phyloP scores from a whole-genome alignment of 768 basidiomycete genomes.

The Cystobasidiopsis lactophilus region DNA sequence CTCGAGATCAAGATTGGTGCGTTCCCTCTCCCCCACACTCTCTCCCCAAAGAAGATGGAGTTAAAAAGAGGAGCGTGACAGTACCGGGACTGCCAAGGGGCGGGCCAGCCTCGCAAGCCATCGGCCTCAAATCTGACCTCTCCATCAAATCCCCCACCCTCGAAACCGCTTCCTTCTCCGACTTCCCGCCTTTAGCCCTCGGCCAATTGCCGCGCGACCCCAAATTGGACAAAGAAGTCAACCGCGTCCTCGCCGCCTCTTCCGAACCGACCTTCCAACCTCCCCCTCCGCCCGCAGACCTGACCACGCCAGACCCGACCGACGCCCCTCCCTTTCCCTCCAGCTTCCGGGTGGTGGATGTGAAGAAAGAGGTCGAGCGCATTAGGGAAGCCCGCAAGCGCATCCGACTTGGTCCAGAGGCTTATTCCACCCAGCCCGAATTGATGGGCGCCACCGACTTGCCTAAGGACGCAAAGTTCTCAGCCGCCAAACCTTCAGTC shows the following conservation, averaged over 20 bases:
- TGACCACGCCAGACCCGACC: conserved; percentile 13
- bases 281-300: not conserved
- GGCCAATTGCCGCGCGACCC: conserved; percentile 60
- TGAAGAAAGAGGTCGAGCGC: conserved; percentile 70
- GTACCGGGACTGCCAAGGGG: conserved; percentile 41
- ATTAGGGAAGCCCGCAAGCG: conserved; percentile 78
- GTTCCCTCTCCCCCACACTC: too few species aligned
- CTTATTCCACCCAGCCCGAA: conserved; percentile 15
- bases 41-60: too few species aligned
- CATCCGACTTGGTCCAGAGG: conserved; percentile 61
- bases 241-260: conserved; percentile 35
- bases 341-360: conserved; percentile 61
- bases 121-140: conserved; percentile 34
- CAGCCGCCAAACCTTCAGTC: conserved; percentile 59
- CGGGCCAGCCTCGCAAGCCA: conserved; percentile 28
- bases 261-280: not conserved
- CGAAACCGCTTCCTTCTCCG: conserved; percentile 24
- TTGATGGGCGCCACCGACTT: conserved; percentile 18
- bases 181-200: conserved; percentile 38
- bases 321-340: conserved; percentile 65
- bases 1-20: conserved; percentile 43
- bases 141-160: conserved; percentile 41
- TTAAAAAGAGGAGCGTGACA: too few species aligned
- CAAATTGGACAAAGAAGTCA: conserved; percentile 57
- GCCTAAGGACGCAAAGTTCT: conserved; percentile 33